These are phyloP conservation scores for Oxytropis ochrocephala DNA, from an alignment of 306 rosid species.

Conservation along the genomic window DNA sequence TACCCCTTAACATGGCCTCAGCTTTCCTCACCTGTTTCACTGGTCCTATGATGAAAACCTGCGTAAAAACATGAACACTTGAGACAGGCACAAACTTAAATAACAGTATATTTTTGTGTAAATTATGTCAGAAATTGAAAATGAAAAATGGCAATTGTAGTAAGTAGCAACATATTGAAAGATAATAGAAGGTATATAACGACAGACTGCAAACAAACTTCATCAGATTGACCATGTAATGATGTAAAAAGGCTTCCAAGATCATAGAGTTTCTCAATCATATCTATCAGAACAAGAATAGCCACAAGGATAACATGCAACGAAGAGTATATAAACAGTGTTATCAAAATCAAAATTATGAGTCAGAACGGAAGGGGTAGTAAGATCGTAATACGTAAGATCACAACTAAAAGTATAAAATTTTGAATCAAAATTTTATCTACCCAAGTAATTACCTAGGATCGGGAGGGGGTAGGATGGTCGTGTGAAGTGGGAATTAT, in stretches of 20 bases:
- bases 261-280: neutral
- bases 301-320: neutral
- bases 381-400: no score
- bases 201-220: neutral
- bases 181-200: neutral
- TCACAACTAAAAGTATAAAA: no score
- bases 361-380: no score
- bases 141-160: neutral
- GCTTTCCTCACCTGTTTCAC: conserved; percentile 92
- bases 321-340: neutral
- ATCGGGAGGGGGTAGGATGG: no score
- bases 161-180: neutral
- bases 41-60: conserved; percentile 88
- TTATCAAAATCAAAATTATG: no score
- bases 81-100: neutral
- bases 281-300: neutral
- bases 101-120: neutral
- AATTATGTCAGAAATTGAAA: neutral
- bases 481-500: no score
- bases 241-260: neutral
- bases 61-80: conserved; percentile 12
- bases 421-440: no score
- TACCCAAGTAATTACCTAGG: no score
- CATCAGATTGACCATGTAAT: neutral
- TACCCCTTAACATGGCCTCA: conserved; percentile 91